Percentiles rank a stretch among this genome's conserved stretches.
Conservation (phyloP, 2,329 filamentous ascomycete genomes). For the Byssochlamys sp. region DNA sequence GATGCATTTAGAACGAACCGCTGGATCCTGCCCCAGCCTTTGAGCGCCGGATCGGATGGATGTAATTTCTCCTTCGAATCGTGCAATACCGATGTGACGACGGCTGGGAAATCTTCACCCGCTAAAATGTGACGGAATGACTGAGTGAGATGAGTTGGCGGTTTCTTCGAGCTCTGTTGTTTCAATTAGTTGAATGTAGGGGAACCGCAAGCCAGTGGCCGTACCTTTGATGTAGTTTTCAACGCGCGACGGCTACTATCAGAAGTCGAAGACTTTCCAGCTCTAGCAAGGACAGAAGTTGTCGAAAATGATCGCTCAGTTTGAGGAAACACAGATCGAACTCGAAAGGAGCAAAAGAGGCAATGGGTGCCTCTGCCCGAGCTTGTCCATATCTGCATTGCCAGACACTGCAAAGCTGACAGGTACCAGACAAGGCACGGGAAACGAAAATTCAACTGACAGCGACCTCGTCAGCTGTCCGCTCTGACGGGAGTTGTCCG, state of each 20-base stretch:
- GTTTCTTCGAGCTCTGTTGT: conserved; percentile 2
- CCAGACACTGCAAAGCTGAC: conserved; percentile 5
- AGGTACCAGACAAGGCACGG: not conserved
- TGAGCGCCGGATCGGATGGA: conserved; percentile 9
- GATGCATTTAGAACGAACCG: conserved; percentile 23
- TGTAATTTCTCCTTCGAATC: conserved; percentile 14
- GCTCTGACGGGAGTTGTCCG: not conserved
- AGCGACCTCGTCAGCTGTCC: not conserved
- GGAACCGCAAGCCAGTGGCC: not conserved
- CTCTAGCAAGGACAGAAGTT: conserved; percentile 7
- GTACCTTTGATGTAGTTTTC: not conserved
- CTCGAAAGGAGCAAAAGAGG: conserved; percentile 33
- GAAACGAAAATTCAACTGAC: not conserved
- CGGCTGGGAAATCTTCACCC: conserved; percentile 16
- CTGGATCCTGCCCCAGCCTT: conserved; percentile 22
- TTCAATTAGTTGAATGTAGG: not conserved
- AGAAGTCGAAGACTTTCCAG: not conserved
- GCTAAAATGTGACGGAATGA: conserved; percentile 8
- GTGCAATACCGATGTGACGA: conserved; percentile 18
- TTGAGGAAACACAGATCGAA: conserved; percentile 13
- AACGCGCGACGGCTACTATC: not conserved
- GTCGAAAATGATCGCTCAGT: conserved; percentile 23
- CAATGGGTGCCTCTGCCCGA: conserved; percentile 25
- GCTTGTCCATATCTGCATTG: conserved; percentile 33
- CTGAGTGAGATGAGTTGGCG: conserved; percentile 1